Conservation (phyloP, 2,329 filamentous ascomycete species). For the Calonectria hongkongensis region DNA sequence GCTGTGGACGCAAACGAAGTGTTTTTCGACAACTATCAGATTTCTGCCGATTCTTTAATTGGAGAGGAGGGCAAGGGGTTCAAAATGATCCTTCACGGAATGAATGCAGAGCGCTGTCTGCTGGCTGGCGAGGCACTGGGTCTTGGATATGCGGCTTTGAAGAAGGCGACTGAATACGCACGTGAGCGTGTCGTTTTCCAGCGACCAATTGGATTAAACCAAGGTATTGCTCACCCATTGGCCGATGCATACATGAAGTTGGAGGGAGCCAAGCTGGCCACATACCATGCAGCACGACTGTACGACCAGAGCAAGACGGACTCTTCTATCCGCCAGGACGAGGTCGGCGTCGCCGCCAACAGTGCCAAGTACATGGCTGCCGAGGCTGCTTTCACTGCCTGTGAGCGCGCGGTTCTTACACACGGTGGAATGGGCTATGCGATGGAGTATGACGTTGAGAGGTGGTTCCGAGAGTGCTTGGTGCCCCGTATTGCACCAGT, state of each 20-base stretch:
- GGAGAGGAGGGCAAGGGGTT: slow-evolving; percentile 86
- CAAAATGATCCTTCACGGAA: slow-evolving; percentile 85
- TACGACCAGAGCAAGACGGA: slow-evolving; percentile 75
- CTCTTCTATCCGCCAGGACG: slow-evolving; percentile 69
- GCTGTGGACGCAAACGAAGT: slow-evolving; percentile 91
- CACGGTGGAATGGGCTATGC: slow-evolving; percentile 81
- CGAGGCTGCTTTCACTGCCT: slow-evolving; percentile 78
- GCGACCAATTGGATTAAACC: slow-evolving; percentile 80
- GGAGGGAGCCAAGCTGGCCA: slow-evolving; percentile 79
- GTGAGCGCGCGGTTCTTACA: slow-evolving; percentile 76
- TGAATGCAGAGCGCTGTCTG: slow-evolving; percentile 87
- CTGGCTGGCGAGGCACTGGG: slow-evolving; percentile 87
- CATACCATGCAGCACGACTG: slow-evolving; percentile 78
- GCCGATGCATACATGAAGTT: slow-evolving; percentile 80
- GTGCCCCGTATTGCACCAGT: slow-evolving; percentile 80
- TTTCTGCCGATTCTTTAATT: slow-evolving; percentile 79
- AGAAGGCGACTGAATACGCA: slow-evolving; percentile 79
- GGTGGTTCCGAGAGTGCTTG: slow-evolving; percentile 79
- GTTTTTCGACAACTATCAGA: slow-evolving; percentile 87
- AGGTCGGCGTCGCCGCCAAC: slow-evolving; percentile 79
- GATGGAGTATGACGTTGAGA: slow-evolving; percentile 78
- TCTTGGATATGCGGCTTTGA: slow-evolving; percentile 82
- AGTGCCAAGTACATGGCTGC: slow-evolving; percentile 83
- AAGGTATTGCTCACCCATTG: slow-evolving; percentile 79
- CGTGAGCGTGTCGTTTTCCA: slow-evolving; percentile 79